Evolutionary conservation across 345 rosid species (phyloP).

Genomic region (Citrus glauca): DNA sequence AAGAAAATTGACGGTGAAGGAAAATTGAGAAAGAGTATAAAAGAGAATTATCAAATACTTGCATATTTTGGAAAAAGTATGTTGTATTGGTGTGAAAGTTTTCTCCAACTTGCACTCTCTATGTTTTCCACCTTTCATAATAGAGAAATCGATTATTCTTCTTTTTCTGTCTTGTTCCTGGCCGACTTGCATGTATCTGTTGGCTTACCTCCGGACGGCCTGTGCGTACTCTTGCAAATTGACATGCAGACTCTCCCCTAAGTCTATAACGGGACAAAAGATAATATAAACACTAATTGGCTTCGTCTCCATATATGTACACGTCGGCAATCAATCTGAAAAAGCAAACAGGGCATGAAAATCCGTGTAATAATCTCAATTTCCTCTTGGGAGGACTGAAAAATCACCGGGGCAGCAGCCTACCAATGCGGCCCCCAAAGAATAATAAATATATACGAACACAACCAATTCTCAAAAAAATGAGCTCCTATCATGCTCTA

Average conservation of each 20-base stretch:
- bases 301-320: no score
- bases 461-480: neutral
- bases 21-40: constrained; percentile 9
- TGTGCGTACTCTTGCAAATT: neutral
- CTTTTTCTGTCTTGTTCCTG: neutral
- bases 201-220: neutral
- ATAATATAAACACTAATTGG: no score
- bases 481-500: neutral
- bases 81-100: constrained; percentile 8
- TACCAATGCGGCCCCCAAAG: no score
- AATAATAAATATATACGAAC: neutral
- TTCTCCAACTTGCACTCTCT: neutral
- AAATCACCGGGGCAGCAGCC: neutral
- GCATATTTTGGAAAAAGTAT: constrained; percentile 16
- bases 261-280: neutral
- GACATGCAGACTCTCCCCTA: neutral
- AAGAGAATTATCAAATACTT: constrained; percentile 14
- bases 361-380: neutral
- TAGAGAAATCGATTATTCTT: constrained; percentile 7
- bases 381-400: neutral
- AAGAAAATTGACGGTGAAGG: constrained; percentile 6
- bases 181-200: no score
- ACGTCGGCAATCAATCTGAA: neutral
- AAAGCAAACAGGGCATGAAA: neutral
- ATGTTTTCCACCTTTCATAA: neutral